phyloP scores from a whole-genome alignment of 148 eudicot species.

The Pharnaceum exiguum region DNA sequence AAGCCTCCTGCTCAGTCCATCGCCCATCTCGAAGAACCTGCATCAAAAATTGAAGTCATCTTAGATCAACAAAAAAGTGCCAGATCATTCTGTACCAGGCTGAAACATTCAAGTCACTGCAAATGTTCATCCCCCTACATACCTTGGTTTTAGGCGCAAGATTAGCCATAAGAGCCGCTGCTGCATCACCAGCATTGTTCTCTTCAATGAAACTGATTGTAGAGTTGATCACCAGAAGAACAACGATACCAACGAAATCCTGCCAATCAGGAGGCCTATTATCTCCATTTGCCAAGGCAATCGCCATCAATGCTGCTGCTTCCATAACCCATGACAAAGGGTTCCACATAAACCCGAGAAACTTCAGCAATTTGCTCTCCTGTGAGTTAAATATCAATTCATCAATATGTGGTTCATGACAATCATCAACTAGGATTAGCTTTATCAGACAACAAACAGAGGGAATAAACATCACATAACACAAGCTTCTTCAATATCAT shows the following conservation, averaged over 20 bases:
- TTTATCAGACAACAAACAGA: no score
- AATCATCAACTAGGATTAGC: no score
- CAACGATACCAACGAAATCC: constrained; percentile 58
- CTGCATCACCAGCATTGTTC: constrained; percentile 76
- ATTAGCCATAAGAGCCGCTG: constrained; percentile 74
- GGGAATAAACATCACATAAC: no score
- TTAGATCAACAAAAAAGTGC: no score
- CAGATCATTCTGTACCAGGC: background rate
- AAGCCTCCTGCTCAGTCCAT: constrained; percentile 63
- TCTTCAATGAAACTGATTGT: constrained; percentile 75
- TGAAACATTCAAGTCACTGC: background rate
- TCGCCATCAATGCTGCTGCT: constrained; percentile 59
- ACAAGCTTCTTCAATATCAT: no score
- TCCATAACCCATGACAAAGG: constrained; percentile 78
- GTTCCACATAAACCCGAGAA: constrained; percentile 69
- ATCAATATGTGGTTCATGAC: background rate
- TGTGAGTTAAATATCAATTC: constrained; percentile 8
- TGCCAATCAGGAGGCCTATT: constrained; percentile 63
- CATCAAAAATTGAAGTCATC: constrained; percentile 3
- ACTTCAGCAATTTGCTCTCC: constrained; percentile 55
- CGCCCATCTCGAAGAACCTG: constrained; percentile 62
- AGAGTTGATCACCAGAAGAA: constrained; percentile 56
- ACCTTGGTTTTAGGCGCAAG: constrained; percentile 76
- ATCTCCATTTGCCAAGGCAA: constrained; percentile 56
- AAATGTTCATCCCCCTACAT: background rate